Percentiles rank a stretch among this genome's conserved stretches.
These are phyloP conservation scores for Chalciporus sphaerocephalus DNA, from an alignment of 768 basidiomycete species.

Conservation along the genomic window DNA sequence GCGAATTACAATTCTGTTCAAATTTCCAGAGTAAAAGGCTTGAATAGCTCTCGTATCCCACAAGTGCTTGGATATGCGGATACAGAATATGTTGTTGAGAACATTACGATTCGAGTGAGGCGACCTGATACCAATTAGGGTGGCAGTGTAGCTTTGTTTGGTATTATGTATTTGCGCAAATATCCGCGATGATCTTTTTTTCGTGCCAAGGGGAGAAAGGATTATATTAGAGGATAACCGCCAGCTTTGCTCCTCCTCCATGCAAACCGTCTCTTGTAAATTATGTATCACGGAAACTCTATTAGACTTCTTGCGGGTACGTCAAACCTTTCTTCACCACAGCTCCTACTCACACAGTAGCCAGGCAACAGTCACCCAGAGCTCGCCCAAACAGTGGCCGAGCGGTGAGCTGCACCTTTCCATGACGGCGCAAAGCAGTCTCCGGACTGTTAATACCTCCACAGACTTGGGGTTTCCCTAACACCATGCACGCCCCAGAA, in stretches of 20 bases:
- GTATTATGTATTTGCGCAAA: conserved; percentile 14
- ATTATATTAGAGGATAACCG: too few species aligned
- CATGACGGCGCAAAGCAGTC: conserved; percentile 32
- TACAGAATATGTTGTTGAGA: conserved; percentile 95
- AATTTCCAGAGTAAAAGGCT: conserved; percentile 80
- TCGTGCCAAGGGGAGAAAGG: conserved; percentile 1
- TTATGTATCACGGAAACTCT: conserved; percentile 81
- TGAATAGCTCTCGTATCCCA: conserved; percentile 82
- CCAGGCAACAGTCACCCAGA: conserved; percentile 98
- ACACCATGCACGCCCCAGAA: conserved; percentile 82
- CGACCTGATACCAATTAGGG: conserved; percentile 18
- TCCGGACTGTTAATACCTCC: conserved; percentile 48
- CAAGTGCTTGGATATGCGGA: conserved; percentile 89
- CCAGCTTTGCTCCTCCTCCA: conserved; percentile 1
- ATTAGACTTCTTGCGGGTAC: conserved; percentile 71
- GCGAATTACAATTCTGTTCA: conserved; percentile 96
- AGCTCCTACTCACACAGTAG: conserved; percentile 9
- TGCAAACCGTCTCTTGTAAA: conserved; percentile 28
- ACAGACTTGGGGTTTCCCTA: conserved; percentile 85
- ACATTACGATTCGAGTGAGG: conserved; percentile 75
- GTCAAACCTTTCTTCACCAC: conserved; percentile 19
- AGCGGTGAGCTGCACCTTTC: conserved; percentile 80
- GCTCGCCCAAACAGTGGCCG: conserved; percentile 91
- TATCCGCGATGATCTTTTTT: conserved; percentile 4
- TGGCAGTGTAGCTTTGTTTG: conserved; percentile 46